Conservation (phyloP, 2,329 filamentous ascomycete species). For the Penicillium digitatum region DNA sequence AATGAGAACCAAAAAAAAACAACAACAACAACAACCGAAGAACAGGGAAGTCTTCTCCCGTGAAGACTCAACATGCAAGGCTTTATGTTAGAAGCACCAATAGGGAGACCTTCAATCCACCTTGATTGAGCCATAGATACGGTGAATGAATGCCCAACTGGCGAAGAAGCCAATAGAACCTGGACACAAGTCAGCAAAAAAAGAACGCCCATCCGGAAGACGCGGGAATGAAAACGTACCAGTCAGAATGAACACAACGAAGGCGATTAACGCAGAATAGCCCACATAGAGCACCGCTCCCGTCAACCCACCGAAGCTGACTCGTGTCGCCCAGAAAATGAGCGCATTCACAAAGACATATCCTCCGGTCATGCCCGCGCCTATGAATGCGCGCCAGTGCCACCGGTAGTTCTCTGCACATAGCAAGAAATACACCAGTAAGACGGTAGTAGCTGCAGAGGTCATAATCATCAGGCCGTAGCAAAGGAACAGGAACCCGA, state of each 20-base stretch:
- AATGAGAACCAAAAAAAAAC: not conserved
- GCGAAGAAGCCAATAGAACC: conserved; percentile 94
- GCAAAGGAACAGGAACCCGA: conserved; percentile 96
- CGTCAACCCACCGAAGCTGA: conserved; percentile 78
- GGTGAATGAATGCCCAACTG: conserved; percentile 88
- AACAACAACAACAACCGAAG: not conserved
- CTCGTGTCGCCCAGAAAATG: conserved; percentile 83
- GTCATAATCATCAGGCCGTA: conserved; percentile 97
- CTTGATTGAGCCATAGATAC: conserved; percentile 97
- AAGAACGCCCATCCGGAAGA: not conserved
- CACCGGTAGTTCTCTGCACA: conserved; percentile 98
- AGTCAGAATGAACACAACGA: conserved; percentile 88
- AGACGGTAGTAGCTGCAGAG: conserved; percentile 81
- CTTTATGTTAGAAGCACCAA: not conserved
- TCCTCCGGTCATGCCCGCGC: conserved; percentile 80
- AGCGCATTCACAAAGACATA: conserved; percentile 93
- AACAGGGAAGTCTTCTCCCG: not conserved
- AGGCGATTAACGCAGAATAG: conserved; percentile 83
- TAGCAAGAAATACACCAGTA: conserved; percentile 94
- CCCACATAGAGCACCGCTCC: conserved; percentile 89
- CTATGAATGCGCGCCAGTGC: conserved; percentile 95
- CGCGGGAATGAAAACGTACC: conserved; percentile 58
- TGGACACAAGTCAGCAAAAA: conserved; percentile 37
- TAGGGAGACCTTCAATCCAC: conserved; percentile 62
- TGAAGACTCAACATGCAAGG: not conserved